Percentiles rank a stretch among this genome's conserved stretches.
These are phyloP conservation scores for Apocynum venetum DNA, from an alignment of 257 asterid genomes.

Conservation along the genomic window DNA sequence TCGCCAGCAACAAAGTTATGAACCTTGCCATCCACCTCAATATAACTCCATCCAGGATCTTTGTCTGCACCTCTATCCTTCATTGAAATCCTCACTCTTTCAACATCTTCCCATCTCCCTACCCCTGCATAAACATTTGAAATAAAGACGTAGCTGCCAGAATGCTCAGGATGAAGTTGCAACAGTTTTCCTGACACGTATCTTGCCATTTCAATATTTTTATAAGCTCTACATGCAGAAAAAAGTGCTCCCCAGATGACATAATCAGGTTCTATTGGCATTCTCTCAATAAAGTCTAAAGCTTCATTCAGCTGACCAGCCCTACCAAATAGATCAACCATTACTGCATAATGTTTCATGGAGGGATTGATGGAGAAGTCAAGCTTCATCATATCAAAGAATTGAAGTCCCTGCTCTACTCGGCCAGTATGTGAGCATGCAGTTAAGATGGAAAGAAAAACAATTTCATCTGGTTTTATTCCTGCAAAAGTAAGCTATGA, in stretches of 20 bases:
- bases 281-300: conserved; percentile 28
- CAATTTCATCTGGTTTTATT: conserved; percentile 31
- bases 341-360: conserved; percentile 39
- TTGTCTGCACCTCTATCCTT: conserved; percentile 30
- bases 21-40: conserved; percentile 33
- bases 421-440: conserved; percentile 42
- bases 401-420: conserved; percentile 35
- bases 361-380: conserved; percentile 29
- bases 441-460: conserved; percentile 34
- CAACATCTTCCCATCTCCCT: conserved; percentile 43
- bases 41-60: conserved; percentile 47
- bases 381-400: conserved; percentile 30
- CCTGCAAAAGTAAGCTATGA: conserved; percentile 21
- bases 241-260: conserved; percentile 45
- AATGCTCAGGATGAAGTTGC: conserved; percentile 38
- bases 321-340: conserved; percentile 39
- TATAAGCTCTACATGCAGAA: conserved; percentile 44
- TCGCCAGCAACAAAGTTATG: conserved; percentile 42
- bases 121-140: conserved; percentile 34
- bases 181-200: conserved; percentile 29
- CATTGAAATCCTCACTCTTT: conserved; percentile 38
- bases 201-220: conserved; percentile 38
- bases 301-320: conserved; percentile 38
- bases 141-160: conserved; percentile 38
- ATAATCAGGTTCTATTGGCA: conserved; percentile 33